Conservation (phyloP, 192 early-diverging fungal genomes). For the Entrophospora sp. region DNA sequence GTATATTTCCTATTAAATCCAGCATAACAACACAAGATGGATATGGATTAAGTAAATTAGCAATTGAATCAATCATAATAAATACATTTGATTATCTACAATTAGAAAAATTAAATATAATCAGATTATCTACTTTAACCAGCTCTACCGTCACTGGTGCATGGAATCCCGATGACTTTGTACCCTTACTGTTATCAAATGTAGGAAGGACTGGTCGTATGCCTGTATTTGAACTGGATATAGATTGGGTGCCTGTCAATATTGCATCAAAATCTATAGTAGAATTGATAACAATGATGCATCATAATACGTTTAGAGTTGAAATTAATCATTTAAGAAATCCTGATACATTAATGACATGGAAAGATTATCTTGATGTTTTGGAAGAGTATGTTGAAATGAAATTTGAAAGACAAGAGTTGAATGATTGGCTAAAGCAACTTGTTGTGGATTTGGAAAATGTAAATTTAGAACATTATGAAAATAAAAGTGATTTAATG, state of each 20-base stretch:
- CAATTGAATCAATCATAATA: neutral
- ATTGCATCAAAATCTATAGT: neutral
- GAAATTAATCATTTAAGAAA: neutral
- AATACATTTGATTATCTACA: conserved; percentile 8
- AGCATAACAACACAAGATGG: neutral
- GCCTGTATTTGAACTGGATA: neutral
- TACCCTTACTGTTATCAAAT: conserved; percentile 3
- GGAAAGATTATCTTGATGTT: neutral
- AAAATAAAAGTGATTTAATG: neutral
- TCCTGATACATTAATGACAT: neutral
- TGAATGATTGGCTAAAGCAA: neutral
- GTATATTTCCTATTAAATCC: neutral
- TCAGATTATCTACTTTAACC: neutral
- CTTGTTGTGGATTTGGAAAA: neutral
- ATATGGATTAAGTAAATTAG: neutral
- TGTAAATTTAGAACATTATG: neutral
- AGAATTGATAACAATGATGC: neutral
- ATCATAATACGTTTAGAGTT: neutral
- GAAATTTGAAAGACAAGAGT: neutral
- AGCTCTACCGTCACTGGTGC: neutral
- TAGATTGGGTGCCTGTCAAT: conserved; percentile 2
- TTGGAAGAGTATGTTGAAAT: neutral
- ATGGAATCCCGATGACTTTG: neutral
- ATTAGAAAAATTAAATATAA: neutral
- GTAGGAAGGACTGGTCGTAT: neutral